Evolutionary conservation across 306 rosid species (phyloP).

Genomic region (Spatholobus suberectus): DNA sequence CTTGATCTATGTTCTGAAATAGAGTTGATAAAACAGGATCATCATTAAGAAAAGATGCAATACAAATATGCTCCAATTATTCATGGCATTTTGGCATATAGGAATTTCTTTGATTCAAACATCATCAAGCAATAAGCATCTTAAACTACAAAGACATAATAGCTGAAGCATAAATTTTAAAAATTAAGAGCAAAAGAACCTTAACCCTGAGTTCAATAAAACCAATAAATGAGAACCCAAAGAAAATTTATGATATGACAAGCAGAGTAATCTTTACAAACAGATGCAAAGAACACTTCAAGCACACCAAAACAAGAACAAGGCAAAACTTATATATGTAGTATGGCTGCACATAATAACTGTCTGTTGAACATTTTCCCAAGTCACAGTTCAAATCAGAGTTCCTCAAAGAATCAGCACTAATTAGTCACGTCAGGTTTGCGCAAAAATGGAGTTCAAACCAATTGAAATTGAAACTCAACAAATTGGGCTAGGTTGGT

Average conservation of each 20-base stretch:
- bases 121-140: neutral
- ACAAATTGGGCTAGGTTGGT: neutral
- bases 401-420: neutral
- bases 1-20: no score
- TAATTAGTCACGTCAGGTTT: neutral
- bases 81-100: neutral
- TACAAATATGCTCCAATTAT: neutral
- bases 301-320: neutral
- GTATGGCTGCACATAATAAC: neutral
- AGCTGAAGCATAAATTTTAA: neutral
- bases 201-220: neutral
- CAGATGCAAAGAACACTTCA: neutral
- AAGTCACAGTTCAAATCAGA: neutral
- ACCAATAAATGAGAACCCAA: neutral
- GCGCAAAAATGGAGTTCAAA: neutral
- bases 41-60: no score
- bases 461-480: neutral
- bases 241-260: neutral
- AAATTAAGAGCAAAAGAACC: neutral
- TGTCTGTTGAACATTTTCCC: neutral
- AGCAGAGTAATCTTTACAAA: neutral
- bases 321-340: neutral
- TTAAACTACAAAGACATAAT: neutral
- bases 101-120: neutral
- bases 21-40: no score